Conservation (phyloP, 2,329 filamentous ascomycete species). For the Paecilomyces sp. region DNA sequence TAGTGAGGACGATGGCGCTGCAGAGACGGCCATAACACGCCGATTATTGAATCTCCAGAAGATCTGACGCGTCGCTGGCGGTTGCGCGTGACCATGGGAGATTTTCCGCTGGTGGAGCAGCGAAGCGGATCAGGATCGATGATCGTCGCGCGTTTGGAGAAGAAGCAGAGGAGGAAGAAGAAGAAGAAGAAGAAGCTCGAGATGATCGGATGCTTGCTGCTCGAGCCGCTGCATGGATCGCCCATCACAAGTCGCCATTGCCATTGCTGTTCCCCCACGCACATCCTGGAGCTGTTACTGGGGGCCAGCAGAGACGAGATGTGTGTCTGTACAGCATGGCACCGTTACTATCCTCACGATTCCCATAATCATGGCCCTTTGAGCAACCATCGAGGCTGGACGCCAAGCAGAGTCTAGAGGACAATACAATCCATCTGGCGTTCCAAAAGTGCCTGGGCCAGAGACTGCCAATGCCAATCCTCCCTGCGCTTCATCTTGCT, state of each 20-base stretch:
- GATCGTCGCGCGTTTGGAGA: not conserved
- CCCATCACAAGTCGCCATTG: not conserved
- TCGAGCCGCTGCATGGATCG: not conserved
- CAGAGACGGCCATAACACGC: too few relatives aligned
- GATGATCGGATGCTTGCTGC: not conserved
- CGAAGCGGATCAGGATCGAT: not conserved
- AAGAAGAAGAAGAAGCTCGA: not conserved
- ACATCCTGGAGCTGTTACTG: not conserved
- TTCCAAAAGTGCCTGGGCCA: not conserved
- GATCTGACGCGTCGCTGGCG: not conserved
- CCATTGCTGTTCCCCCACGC: not conserved
- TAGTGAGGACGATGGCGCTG: too few relatives aligned
- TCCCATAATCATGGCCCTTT: too few relatives aligned
- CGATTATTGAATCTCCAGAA: not conserved
- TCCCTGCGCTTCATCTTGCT: not conserved
- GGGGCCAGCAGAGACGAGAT: not conserved
- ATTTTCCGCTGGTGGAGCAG: not conserved
- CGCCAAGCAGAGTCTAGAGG: not conserved
- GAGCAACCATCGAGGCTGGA: not conserved
- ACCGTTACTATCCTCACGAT: not conserved
- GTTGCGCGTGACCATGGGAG: not conserved
- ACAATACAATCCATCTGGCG: not conserved
- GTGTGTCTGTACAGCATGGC: not conserved
- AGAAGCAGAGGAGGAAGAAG: not conserved
- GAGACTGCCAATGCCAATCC: not conserved